These are phyloP conservation scores for Tephrocybe sp. DNA, from an alignment of 768 basidiomycete genomes.

Conservation along the genomic window DNA sequence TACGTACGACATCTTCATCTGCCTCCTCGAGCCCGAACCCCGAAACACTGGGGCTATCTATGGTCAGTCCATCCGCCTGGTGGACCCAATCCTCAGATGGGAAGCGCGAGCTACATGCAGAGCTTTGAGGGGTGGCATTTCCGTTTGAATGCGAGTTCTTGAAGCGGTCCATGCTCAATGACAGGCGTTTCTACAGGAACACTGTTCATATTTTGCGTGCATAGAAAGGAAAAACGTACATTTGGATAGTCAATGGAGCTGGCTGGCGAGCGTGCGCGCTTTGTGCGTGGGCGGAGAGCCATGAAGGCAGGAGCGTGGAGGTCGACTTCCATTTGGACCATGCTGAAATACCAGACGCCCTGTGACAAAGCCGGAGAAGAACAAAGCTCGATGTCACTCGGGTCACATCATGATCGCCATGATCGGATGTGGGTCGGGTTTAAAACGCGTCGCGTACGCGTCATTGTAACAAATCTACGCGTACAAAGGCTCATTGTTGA, in stretches of 20 bases:
- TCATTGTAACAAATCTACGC: too few species aligned
- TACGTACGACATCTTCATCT: constrained; percentile 57
- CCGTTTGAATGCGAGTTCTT: constrained; percentile 14
- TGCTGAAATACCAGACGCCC: constrained; percentile 2
- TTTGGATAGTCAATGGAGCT: constrained; percentile 49
- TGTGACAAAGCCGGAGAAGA: constrained; percentile 5
- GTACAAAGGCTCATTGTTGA: too few species aligned
- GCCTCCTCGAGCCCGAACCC: constrained; percentile 6
- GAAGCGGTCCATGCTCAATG: constrained; percentile 33
- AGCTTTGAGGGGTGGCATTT: constrained; percentile 11
- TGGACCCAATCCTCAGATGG: constrained; percentile 74
- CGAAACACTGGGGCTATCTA: constrained; percentile 46
- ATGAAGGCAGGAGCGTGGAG: constrained; percentile 46
- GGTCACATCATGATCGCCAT: constrained; percentile 10
- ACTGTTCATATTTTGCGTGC: too few species aligned
- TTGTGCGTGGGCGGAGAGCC: constrained; percentile 32
- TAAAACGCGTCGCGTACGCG: too few species aligned
- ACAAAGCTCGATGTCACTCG: constrained; percentile 4
- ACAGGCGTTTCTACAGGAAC: constrained; percentile 57
- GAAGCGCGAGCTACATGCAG: constrained; percentile 38
- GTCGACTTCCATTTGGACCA: constrained; percentile 56
- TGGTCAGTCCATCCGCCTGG: constrained; percentile 65
- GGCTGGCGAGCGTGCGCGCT: constrained; percentile 64
- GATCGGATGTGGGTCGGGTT: too few species aligned
- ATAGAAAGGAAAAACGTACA: too few species aligned